phyloP scores from a whole-genome alignment of 352 stramenopile species.

The Phytophthora colocasiae region DNA sequence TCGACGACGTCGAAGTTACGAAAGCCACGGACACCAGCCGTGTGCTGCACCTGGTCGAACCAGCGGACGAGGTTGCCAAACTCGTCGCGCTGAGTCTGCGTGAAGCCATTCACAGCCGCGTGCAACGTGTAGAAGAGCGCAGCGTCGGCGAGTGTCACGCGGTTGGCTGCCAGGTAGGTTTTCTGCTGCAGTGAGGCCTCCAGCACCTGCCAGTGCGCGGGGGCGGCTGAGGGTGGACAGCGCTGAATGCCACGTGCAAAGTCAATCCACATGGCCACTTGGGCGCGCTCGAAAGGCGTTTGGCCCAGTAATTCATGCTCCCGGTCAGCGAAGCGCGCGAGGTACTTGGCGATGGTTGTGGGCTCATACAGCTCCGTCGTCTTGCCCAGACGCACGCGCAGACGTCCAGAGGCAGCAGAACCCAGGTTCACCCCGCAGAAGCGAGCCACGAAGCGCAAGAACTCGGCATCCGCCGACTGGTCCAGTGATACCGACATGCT shows the following conservation, averaged over 20 bases:
- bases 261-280: conserved; percentile 82
- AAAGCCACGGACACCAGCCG: conserved; percentile 84
- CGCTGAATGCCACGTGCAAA: conserved; percentile 61
- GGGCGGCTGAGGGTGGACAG: conserved; percentile 40
- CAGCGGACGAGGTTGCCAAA: conserved; percentile 74
- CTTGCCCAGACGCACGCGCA: conserved; percentile 81
- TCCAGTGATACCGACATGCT: conserved; percentile 86
- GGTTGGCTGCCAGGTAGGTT: conserved; percentile 74
- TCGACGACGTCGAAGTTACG: conserved; percentile 71
- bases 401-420: conserved; percentile 73
- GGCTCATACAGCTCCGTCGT: conserved; percentile 75
- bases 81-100: conserved; percentile 48
- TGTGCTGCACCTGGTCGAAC: conserved; percentile 91
- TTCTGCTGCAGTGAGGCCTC: conserved; percentile 60
- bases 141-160: conserved; percentile 81
- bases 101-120: conserved; percentile 48
- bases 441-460: conserved; percentile 83
- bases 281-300: conserved; percentile 70
- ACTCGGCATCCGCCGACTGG: conserved; percentile 75
- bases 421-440: conserved; percentile 81
- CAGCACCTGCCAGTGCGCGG: conserved; percentile 71
- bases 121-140: conserved; percentile 78
- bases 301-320: conserved; percentile 72
- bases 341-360: conserved; percentile 79
- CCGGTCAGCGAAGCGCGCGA: conserved; percentile 75